Base-by-base conservation (phyloP, 2,329 filamentous ascomycete species). In the Fusarium haematococcum region DNA sequence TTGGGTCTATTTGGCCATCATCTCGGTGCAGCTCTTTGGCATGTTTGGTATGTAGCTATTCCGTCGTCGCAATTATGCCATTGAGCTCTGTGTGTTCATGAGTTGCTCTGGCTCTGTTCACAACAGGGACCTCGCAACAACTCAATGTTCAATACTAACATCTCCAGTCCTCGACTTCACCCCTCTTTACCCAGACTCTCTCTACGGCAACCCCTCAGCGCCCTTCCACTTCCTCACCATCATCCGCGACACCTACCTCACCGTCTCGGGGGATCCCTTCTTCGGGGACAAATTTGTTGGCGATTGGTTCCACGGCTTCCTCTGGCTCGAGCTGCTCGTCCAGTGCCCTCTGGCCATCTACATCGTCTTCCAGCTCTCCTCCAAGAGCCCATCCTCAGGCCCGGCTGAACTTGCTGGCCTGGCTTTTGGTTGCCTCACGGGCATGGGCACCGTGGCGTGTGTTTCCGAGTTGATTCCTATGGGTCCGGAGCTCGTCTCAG, bases 161-260 rank as follows among this genome's bases (percentile, higher is more conserved):
- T 11, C 11, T n/a, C 2, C 65, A 90, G 89, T 85, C 73, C 84
- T 90, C 54, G 89, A 91, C 75, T 85, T 88, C 57, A 85, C 89
- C 39, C 83, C 85, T 35, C 84, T 89, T 73, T 90, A 90, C 78
- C 89, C 89, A 1, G 67, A 77, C 2, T 81, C 79, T 59, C 83
- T 90, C 54, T 88, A 85, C 80, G 77, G 81, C 4, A 68, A 82
- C 0, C 76, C 83, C 1, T 81, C 79, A 6, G 79, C 85, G 0
- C 88, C 88, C 0, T 81, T 90, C 8, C 85, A 88, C 79, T 82
- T 85, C 71, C 81, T 90, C 54, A 79, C 84, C 71, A 65, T 80
- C 39, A 77, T 90, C 67, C 86, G 87, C 67, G 68, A 81, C 5
- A 84, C 82, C 75, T 90, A 90, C 80, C 80, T 87, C 50, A 69